Base-by-base conservation (phyloP, 805 yeast genomes). In the Cyberlindnera mrakii region DNA sequence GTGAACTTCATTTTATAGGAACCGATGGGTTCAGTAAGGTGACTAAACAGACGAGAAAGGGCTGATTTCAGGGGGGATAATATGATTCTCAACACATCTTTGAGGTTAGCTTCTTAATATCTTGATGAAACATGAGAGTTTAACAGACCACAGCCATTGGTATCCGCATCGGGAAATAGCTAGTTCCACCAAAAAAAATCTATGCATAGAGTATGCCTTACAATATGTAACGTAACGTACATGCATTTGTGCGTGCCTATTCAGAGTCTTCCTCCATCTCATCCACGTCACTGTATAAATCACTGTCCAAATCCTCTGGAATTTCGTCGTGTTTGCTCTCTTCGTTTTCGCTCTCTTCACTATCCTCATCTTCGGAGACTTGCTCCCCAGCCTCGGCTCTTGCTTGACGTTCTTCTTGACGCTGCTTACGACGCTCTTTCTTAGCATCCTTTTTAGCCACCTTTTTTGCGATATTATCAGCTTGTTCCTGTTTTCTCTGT, bases 401-500 rank as follows among this genome's bases (percentile, higher is more conserved):
- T 29, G 48, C 56, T 30, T 52, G 54, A 53, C 69, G 57, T 19
- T 60, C 65, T 45, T 58, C 67, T 62, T 75, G 59, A 69, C 81
- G 66, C 53, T 73, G 77, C 66, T 73, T 66, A 64, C 78, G 74
- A 55, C 95, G 78, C 44, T 79, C 78, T 54, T 81, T 81, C 68
- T 84, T 85, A 9, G 80, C 85, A 34, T 77, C 80, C 58, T 83
- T 83, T 57, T 73, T 82, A 39, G 80, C 88, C 50, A 78, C 77
- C 73, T 85, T 90, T 43, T 75, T 78, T 18, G 79, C 74, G 41
- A 90, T 84, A 58, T 89, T 86, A 36, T 74, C 90, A 52, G 78
- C 80, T 65, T 90, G 97, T 56, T 76, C 80, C 51, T 78, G 78
- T 60, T 84, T 77, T 66, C 97, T 78, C 55, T 78, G 72, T 27